A percentile compares a stretch with the other conserved stretches of the same genome.
Conservation (phyloP, 192 early-diverging fungal genomes). For the Lobosporangium transversale region DNA sequence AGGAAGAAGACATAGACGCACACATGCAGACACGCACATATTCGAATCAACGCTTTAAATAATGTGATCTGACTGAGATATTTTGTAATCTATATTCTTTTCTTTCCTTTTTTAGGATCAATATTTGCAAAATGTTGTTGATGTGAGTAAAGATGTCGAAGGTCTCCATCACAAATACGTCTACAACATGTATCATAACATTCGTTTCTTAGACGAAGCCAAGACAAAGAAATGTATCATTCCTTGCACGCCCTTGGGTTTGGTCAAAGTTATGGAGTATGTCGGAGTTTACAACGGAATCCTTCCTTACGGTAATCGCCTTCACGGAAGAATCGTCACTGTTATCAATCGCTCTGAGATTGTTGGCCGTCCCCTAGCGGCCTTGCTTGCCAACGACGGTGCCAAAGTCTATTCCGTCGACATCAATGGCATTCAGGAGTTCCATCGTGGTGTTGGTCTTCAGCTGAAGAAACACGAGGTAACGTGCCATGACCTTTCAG, state of each 20-base stretch:
- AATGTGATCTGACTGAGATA: too few relatives aligned
- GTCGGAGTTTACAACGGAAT: conserved; percentile 93
- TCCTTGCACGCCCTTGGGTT: conserved; percentile 97
- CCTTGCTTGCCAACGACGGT: conserved; percentile 97
- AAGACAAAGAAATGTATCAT: conserved; percentile 94
- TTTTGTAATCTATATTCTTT: too few relatives aligned
- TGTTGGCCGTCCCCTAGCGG: conserved; percentile 96
- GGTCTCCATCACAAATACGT: conserved; percentile 94
- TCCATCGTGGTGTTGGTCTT: conserved; percentile 75
- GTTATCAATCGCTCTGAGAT: conserved; percentile 97
- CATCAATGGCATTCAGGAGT: conserved; percentile 85
- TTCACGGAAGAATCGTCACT: conserved; percentile 93
- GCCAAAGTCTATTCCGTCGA: conserved; percentile 97
- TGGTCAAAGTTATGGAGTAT: conserved; percentile 97
- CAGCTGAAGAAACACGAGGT: conserved; percentile 74
- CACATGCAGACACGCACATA: not conserved
- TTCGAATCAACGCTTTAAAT: too few relatives aligned
- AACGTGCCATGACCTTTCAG: not conserved
- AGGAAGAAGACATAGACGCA: not conserved
- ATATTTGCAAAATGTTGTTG: conserved; percentile 93
- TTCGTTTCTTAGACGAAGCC: conserved; percentile 85
- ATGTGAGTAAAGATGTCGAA: conserved; percentile 93
- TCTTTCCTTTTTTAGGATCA: conserved; percentile 70
- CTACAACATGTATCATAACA: conserved; percentile 97
- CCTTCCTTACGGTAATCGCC: conserved; percentile 91